Base-by-base conservation (phyloP, 768 basidiomycete genomes). In the Hygrocybe punicea region DNA sequence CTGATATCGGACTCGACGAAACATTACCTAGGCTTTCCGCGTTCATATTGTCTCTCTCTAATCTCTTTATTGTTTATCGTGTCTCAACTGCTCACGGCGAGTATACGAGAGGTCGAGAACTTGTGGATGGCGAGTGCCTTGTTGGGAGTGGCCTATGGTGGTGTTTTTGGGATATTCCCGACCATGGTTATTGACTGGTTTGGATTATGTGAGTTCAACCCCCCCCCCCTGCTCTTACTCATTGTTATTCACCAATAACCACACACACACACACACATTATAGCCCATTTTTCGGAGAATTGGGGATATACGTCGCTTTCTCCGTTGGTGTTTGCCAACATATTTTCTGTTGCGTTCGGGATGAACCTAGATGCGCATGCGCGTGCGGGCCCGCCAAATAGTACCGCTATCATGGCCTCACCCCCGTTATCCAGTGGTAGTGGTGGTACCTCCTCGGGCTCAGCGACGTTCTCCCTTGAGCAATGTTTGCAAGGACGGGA, bases 171-270 rank as follows among this genome's bases (percentile, higher is more conserved):
- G 2, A 73, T 89, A 42, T 78, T 82, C 64, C 89, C 91, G 0
- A 84, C 86, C n/a, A 77, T 95, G 29, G 78, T 83, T 51, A 78
- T 94, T 23, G 93, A 95, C 62, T 93, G 90, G 91, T 95, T 94
- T 62, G 93, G 93, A 6, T 76, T 95, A 64, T 76, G 90, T 90
- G 63, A 65, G 88, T 83, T 2, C 29, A 16, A 47, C 24, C 5
- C 33, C 19, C 24, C 16, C n/a, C n/a, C n/a, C n/a, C n/a, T n/a
- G n/a, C n/a, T n/a, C n/a, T n/a, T n/a, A n/a, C n/a, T n/a, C n/a
- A n/a, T n/a, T n/a, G n/a, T n/a, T n/a, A n/a, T n/a, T n/a, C n/a
- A n/a, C n/a, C n/a, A n/a, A n/a, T n/a, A n/a, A n/a, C n/a, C n/a
- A n/a, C n/a, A n/a, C n/a, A n/a, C n/a, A n/a, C n/a, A n/a, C n/a